A percentile compares a stretch with the other conserved stretches of the same genome.
phyloP scores from a whole-genome alignment of 1,284 basidiomycete genomes.

The Xerocomus amazonicus region DNA sequence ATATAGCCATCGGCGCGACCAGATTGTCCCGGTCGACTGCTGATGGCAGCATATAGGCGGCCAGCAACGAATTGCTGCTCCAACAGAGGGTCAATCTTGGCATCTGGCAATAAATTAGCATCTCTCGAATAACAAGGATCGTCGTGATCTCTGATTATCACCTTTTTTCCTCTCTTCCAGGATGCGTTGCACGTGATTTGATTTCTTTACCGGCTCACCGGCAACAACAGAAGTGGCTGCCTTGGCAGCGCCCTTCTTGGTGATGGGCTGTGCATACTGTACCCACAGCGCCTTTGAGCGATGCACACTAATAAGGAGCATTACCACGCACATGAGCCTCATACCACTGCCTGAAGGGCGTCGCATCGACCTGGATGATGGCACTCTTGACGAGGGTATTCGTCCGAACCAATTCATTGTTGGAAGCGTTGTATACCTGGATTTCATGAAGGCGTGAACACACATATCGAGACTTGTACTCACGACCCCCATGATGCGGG shows the following conservation, averaged over 20 bases:
- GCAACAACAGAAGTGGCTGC: conserved; percentile 35
- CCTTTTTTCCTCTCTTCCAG: conserved; percentile 89
- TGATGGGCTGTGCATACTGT: conserved; percentile 88
- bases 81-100: conserved; percentile 86
- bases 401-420: conserved; percentile 98
- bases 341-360: conserved; percentile 98
- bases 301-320: neutral
- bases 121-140: conserved; percentile 3
- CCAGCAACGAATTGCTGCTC: conserved; percentile 85
- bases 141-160: conserved; percentile 30
- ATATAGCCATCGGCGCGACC: conserved; percentile 94
- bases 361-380: conserved; percentile 94
- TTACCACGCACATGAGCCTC: conserved; percentile 79
- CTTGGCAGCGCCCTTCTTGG: conserved; percentile 71
- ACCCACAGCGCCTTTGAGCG: conserved; percentile 9
- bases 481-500: conserved; percentile 91
- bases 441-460: conserved; percentile 6
- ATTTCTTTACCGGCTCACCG: conserved; percentile 78
- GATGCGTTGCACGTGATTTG: conserved; percentile 83
- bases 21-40: conserved; percentile 91
- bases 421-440: conserved; percentile 95
- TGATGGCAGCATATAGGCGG: conserved; percentile 85
- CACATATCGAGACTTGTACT: conserved; percentile 37
- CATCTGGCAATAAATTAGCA: conserved; percentile 45
- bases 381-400: conserved; percentile 96